Evolutionary conservation across 805 yeast genomes (phyloP), one percentile per base, ranked within the genome.

Genomic region (Priceomyces fermenticarens): DNA sequence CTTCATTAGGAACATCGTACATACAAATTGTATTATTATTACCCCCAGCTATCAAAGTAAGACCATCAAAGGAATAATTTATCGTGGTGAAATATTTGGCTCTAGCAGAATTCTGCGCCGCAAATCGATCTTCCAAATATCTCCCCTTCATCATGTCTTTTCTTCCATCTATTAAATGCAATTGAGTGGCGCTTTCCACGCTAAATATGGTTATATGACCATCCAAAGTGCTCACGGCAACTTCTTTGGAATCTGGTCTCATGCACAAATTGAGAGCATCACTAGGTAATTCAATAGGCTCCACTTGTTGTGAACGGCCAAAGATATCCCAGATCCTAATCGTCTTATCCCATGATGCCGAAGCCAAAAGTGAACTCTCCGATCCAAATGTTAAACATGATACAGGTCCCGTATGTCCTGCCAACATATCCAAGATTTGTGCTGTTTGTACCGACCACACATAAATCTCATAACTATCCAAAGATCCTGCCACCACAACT

Each of bases 391-490:
- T 79, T 31, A 93, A 70, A 48, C 88, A 81, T 1, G 96, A 87
- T 3, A 93, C 83, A 1, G 99, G 99, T 2, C 97, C 99, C 52
- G 86, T 95, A 63, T 93, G 99, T 9, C 99, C 99, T 4, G 90
- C 70, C 37, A 93, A 70, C 11, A 87, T 77, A 57, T 93, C 99
- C 40, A 93, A 75, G 36, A 93, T 68, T 59, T 90, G 97, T 1
- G 95, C 84, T 0, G 97, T 90, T 68, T 93, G 98, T 1, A 93
- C 97, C 4, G 96, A 88, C 99, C 99, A 93, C 27, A 93, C 88
- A 57, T 86, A 90, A 44, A 93, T 86, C 43, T 87, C 96, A 63
- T 83, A 93, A 47, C 83, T 85, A 57, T 90, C 97, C 32, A 82
- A 72, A 3, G 97, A 86, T 2, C 97, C 97, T 3, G 97, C 99